Percentiles rank a stretch among this genome's conserved stretches.
Evolutionary conservation across 345 rosid species (phyloP).

Genomic region (Crucihimalaya himalaica): DNA sequence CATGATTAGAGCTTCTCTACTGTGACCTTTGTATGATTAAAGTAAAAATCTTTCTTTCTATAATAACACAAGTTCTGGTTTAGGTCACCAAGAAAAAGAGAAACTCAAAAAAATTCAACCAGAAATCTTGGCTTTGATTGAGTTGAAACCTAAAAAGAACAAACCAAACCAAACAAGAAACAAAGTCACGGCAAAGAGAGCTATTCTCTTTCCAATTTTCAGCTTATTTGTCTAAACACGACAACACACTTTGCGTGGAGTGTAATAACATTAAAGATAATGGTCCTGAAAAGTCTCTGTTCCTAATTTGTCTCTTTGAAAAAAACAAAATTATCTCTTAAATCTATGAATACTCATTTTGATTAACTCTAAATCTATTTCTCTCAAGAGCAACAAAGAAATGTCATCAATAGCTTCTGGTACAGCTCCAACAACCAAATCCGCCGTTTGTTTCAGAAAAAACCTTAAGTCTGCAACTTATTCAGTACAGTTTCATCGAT

Average conservation of each 20-base stretch:
- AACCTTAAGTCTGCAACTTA: background rate
- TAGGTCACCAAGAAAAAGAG: slow-evolving; percentile 26
- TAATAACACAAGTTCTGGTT: background rate
- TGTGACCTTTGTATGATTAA: slow-evolving; percentile 21
- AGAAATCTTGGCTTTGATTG: slow-evolving; percentile 7
- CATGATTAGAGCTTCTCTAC: slow-evolving; percentile 5
- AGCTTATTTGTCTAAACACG: slow-evolving; percentile 1
- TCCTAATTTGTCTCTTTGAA: slow-evolving; percentile 16
- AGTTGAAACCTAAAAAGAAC: background rate
- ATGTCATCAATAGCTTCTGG: slow-evolving; percentile 36
- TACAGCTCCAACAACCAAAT: slow-evolving; percentile 10
- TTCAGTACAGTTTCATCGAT: background rate
- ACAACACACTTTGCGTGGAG: slow-evolving; percentile 42
- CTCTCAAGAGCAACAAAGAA: slow-evolving; percentile 13
- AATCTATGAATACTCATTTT: slow-evolving; percentile 1
- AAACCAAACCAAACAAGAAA: slow-evolving; percentile 32
- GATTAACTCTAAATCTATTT: background rate
- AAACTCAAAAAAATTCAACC: slow-evolving; percentile 8
- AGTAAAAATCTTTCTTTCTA: slow-evolving; percentile 4
- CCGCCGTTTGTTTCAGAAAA: slow-evolving; percentile 14
- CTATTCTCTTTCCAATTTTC: background rate
- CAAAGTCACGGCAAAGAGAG: slow-evolving; percentile 31
- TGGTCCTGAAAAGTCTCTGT: slow-evolving; percentile 31
- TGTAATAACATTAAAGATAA: slow-evolving; percentile 16
- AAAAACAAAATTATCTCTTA: background rate